These are phyloP conservation scores for Pseudocercospora crystallina DNA, from an alignment of 2,329 filamentous ascomycete species.

Conservation along the genomic window DNA sequence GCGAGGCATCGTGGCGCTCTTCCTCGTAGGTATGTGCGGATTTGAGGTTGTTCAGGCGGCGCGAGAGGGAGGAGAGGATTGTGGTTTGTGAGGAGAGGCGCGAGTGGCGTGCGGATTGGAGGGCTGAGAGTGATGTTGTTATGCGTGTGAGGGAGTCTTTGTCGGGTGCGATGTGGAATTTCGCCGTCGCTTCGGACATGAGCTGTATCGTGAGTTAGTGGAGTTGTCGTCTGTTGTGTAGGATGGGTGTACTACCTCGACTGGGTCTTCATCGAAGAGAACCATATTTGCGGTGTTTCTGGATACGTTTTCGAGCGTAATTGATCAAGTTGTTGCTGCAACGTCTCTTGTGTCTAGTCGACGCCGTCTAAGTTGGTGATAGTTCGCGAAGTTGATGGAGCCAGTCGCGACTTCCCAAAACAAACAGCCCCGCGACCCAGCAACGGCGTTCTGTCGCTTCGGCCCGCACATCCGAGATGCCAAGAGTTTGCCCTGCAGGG, in stretches of 20 bases:
- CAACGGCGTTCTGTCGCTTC: no score
- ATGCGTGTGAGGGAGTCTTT: slow-evolving; percentile 80
- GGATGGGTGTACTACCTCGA: slow-evolving; percentile 59
- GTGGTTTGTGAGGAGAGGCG: slow-evolving; percentile 54
- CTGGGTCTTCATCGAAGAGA: slow-evolving; percentile 92
- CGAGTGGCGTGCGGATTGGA: slow-evolving; percentile 80
- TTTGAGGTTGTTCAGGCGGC: slow-evolving; percentile 71
- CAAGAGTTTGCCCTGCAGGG: slow-evolving; percentile 3
- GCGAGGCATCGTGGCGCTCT: slow-evolving; percentile 70
- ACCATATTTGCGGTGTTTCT: slow-evolving; percentile 54
- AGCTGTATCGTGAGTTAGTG: slow-evolving; percentile 45
- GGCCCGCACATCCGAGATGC: no score
- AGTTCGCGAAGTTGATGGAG: background rate
- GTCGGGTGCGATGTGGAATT: slow-evolving; percentile 93
- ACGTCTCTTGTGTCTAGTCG: no score
- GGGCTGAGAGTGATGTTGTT: slow-evolving; percentile 75
- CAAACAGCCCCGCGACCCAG: background rate
- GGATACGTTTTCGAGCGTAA: background rate
- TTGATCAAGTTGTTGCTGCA: background rate
- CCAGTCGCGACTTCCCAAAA: slow-evolving; percentile 8
- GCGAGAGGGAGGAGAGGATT: slow-evolving; percentile 60
- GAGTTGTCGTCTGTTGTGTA: slow-evolving; percentile 8
- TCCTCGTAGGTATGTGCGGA: slow-evolving; percentile 77
- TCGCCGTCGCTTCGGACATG: slow-evolving; percentile 85
- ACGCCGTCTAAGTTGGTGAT: background rate